Percentiles rank a stretch among this genome's conserved stretches.
These are phyloP conservation scores for Metarhizium guizhouense DNA, from an alignment of 2,329 filamentous ascomycete species.

Conservation along the genomic window DNA sequence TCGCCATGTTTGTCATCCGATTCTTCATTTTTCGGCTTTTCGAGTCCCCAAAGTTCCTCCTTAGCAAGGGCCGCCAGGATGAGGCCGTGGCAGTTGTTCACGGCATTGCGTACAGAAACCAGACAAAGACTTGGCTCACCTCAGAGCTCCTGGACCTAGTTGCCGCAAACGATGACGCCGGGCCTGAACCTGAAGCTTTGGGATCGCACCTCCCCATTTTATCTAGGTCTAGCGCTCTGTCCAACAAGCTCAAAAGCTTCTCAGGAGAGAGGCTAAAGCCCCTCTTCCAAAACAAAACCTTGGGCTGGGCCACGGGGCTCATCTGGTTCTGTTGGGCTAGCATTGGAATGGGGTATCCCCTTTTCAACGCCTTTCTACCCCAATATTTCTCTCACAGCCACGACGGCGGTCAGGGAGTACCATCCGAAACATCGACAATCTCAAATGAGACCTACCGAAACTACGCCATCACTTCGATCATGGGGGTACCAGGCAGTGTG, in stretches of 20 bases:
- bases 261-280: slow-evolving; percentile 58
- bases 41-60: slow-evolving; percentile 77
- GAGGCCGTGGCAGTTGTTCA: slow-evolving; percentile 77
- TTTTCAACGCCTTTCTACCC: slow-evolving; percentile 87
- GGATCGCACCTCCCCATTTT: slow-evolving; percentile 7
- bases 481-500: slow-evolving; percentile 69
- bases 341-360: slow-evolving; percentile 78
- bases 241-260: slow-evolving; percentile 54
- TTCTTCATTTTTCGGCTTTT: slow-evolving; percentile 75
- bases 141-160: slow-evolving; percentile 56
- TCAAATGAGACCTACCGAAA: slow-evolving; percentile 59
- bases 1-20: slow-evolving; percentile 68
- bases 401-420: slow-evolving; percentile 17
- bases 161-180: slow-evolving; percentile 31
- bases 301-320: slow-evolving; percentile 41
- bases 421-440: slow-evolving; percentile 26
- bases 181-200: slow-evolving; percentile 13
- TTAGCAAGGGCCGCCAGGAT: slow-evolving; percentile 64
- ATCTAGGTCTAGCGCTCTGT: slow-evolving; percentile 34
- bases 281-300: slow-evolving; percentile 48
- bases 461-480: slow-evolving; percentile 71
- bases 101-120: slow-evolving; percentile 66
- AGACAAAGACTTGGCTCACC: slow-evolving; percentile 64
- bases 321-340: slow-evolving; percentile 76
- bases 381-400: slow-evolving; percentile 63